Evolutionary conservation across 768 basidiomycete genomes (phyloP).

Genomic region (Auriculariales sp.): DNA sequence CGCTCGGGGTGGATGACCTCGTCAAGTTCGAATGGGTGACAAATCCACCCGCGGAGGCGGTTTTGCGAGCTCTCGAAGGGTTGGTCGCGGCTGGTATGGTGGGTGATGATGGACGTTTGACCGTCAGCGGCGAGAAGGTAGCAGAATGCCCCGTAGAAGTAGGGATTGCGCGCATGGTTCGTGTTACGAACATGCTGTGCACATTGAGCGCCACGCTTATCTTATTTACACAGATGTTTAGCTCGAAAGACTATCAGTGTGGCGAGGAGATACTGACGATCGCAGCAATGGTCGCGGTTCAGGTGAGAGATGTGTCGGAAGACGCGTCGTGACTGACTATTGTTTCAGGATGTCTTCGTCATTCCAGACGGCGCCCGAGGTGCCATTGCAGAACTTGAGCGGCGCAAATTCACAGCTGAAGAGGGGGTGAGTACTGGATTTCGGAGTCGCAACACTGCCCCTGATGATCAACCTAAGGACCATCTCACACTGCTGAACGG

Average conservation of each 20-base stretch:
- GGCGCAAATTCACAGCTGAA: conserved; percentile 93
- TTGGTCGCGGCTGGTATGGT: conserved; percentile 72
- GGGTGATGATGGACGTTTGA: conserved; percentile 65
- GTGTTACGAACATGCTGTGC: conserved; percentile 12
- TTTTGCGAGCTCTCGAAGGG: conserved; percentile 75
- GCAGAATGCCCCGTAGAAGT: conserved; percentile 93
- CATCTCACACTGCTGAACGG: conserved; percentile 91
- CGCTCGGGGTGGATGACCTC: conserved; percentile 85
- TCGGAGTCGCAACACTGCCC: neutral
- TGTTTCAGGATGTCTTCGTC: conserved; percentile 70
- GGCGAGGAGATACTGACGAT: conserved; percentile 94
- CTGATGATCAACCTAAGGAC: conserved; percentile 37
- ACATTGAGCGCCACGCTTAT: neutral
- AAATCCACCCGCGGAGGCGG: conserved; percentile 71
- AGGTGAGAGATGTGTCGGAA: conserved; percentile 29
- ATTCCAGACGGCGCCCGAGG: conserved; percentile 77
- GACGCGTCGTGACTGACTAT: neutral
- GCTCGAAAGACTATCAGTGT: conserved; percentile 72
- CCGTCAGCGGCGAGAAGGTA: conserved; percentile 65
- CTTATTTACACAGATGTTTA: conserved; percentile 48
- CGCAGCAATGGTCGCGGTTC: conserved; percentile 87
- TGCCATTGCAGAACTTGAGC: conserved; percentile 79
- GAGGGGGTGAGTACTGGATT: conserved; percentile 60
- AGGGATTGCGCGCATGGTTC: conserved; percentile 85
- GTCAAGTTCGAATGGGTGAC: conserved; percentile 96